Conservation (phyloP, 495 filamentous ascomycete genomes). For the Stereocaulon alpinum region DNA sequence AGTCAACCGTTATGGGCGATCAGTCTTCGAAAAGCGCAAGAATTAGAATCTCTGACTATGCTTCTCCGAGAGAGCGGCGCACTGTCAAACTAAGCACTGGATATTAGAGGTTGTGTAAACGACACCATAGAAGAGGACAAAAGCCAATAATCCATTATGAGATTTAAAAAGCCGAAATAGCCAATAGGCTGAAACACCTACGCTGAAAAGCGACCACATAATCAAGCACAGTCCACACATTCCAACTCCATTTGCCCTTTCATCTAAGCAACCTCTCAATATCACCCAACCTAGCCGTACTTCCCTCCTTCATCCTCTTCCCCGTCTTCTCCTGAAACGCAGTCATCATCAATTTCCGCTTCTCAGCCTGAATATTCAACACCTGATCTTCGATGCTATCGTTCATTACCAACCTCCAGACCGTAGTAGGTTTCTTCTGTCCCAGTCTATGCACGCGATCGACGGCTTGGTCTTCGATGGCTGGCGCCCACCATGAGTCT, state of each 20-base stretch:
- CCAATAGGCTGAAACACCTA: neutral
- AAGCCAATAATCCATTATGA: neutral
- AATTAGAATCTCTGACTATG: no score
- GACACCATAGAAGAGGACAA: neutral
- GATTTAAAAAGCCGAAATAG: neutral
- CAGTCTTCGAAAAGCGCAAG: no score
- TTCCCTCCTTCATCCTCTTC: constrained; percentile 33
- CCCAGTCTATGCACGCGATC: constrained; percentile 85
- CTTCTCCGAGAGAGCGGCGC: no score
- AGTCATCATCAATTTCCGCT: constrained; percentile 66
- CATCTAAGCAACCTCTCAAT: constrained; percentile 43
- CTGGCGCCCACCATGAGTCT: constrained; percentile 90
- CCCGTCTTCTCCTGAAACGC: constrained; percentile 57
- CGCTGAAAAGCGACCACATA: neutral
- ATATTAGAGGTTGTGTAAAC: neutral
- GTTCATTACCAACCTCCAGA: constrained; percentile 78
- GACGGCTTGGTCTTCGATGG: constrained; percentile 88
- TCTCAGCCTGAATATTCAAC: constrained; percentile 68
- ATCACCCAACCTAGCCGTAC: constrained; percentile 44
- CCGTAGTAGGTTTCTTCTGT: constrained; percentile 65
- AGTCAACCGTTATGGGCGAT: no score
- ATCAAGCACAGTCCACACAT: neutral
- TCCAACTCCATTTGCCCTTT: neutral
- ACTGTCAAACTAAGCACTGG: no score
- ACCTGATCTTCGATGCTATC: constrained; percentile 79